Conservation (phyloP, 805 yeast genomes). For the Kuraishia cidri region DNA sequence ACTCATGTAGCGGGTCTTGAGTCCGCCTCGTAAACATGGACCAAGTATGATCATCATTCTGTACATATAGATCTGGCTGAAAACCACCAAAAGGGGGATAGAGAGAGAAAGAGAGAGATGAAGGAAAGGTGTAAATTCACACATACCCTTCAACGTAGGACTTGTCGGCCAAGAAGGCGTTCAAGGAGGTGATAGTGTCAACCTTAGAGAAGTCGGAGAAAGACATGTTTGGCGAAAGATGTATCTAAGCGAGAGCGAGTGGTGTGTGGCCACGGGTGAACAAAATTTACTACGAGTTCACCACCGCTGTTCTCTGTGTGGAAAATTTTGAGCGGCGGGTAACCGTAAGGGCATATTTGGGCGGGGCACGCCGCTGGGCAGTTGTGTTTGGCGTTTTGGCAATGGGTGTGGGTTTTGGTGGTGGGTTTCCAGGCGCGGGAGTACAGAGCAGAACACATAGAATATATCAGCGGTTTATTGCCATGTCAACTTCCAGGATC, state of each 20-base stretch:
- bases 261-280: too few species aligned
- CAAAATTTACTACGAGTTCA: too few species aligned
- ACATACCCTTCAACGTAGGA: conserved; percentile 96
- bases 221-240: too few species aligned
- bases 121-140: background rate
- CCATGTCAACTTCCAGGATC: conserved; percentile 2
- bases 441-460: background rate
- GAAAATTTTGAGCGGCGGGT: too few species aligned
- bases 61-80: too few species aligned
- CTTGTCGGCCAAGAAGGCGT: conserved; percentile 84
- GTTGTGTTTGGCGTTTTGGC: too few species aligned
- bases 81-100: background rate
- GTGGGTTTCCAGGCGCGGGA: background rate
- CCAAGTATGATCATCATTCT: conserved; percentile 72
- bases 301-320: too few species aligned
- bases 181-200: conserved; percentile 65
- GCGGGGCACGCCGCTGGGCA: too few species aligned
- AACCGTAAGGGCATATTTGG: too few species aligned
- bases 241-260: too few species aligned
- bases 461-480: too few species aligned
- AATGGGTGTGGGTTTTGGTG: too few species aligned
- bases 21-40: conserved; percentile 97
- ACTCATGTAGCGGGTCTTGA: conserved; percentile 95
- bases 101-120: background rate
- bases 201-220: conserved; percentile 75